A percentile compares a stretch with the other conserved stretches of the same genome.
Evolutionary conservation across 2,329 filamentous ascomycete species (phyloP).

Genomic region (Apiospora saccharicola): DNA sequence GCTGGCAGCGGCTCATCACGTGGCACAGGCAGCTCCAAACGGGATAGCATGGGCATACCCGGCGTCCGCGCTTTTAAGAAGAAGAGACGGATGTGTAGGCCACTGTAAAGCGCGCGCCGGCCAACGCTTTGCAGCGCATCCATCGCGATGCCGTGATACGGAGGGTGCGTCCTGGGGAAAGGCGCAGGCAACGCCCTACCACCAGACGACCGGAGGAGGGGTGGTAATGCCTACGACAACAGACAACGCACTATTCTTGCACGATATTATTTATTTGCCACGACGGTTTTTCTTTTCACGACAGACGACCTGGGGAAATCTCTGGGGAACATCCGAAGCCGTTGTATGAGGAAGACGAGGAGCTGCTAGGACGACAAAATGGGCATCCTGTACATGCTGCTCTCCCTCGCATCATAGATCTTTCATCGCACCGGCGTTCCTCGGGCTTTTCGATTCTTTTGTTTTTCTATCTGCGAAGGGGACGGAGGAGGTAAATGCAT

Average conservation of each 20-base stretch:
- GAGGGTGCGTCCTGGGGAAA: slow-evolving; percentile 21
- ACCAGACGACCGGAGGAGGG: slow-evolving; percentile 22
- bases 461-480: slow-evolving; percentile 2
- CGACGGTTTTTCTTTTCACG: slow-evolving; percentile 14
- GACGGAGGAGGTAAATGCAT: not conserved
- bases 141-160: slow-evolving; percentile 26
- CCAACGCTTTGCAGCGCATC: slow-evolving; percentile 24
- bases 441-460: slow-evolving; percentile 19
- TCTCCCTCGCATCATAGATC: slow-evolving; percentile 20
- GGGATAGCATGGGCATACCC: slow-evolving; percentile 49
- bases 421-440: slow-evolving; percentile 25
- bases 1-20: slow-evolving; percentile 39
- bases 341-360: slow-evolving; percentile 13
- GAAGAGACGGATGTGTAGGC: slow-evolving; percentile 85
- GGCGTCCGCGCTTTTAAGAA: slow-evolving; percentile 66
- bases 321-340: slow-evolving; percentile 6
- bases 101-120: slow-evolving; percentile 65
- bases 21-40: slow-evolving; percentile 36
- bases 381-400: slow-evolving; percentile 9
- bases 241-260: slow-evolving; percentile 18
- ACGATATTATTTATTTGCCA: slow-evolving; percentile 18
- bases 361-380: slow-evolving; percentile 1
- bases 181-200: slow-evolving; percentile 23
- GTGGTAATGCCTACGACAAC: slow-evolving; percentile 20
- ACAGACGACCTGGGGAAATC: not conserved